Conservation (phyloP, 116 monocot species). For the Posidonia oceanica region DNA sequence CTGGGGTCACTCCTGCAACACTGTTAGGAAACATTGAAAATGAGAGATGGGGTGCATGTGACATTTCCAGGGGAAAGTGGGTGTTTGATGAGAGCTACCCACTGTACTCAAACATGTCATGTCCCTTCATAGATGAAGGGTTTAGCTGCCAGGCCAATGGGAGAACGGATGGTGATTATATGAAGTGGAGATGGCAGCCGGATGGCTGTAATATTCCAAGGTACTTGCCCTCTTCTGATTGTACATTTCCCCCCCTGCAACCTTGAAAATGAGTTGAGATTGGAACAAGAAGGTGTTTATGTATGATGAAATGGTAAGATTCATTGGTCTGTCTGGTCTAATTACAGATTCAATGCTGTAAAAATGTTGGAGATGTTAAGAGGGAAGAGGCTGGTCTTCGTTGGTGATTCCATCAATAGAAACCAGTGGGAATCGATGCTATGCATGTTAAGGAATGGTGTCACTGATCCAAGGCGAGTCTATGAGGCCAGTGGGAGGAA, state of each 20-base stretch:
- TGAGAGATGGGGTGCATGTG: conserved; percentile 21
- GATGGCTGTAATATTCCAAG: conserved; percentile 69
- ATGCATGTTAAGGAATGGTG: conserved; percentile 46
- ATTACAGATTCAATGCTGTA: conserved; percentile 57
- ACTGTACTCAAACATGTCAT: conserved; percentile 74
- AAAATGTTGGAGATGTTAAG: conserved; percentile 66
- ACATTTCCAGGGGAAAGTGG: conserved; percentile 75
- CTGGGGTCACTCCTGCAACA: background rate
- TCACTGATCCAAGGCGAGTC: conserved; percentile 40
- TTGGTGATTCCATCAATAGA: conserved; percentile 89
- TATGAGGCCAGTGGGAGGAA: conserved; percentile 60
- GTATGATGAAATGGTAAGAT: no score
- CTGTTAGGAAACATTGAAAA: background rate
- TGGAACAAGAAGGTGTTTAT: no score
- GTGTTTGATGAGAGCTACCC: conserved; percentile 83
- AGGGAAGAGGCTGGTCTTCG: conserved; percentile 86
- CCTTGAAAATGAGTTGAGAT: background rate
- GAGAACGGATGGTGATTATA: conserved; percentile 53
- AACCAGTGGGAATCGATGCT: conserved; percentile 99
- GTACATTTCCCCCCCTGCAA: background rate
- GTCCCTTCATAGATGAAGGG: conserved; percentile 79
- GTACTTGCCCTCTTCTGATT: conserved; percentile 16
- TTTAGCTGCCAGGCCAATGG: conserved; percentile 76
- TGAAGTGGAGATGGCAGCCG: conserved; percentile 91
- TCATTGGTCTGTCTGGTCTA: no score